These are phyloP conservation scores for Magnaporthiopsis rhizophila DNA, from an alignment of 2,329 filamentous ascomycete genomes.

Conservation along the genomic window DNA sequence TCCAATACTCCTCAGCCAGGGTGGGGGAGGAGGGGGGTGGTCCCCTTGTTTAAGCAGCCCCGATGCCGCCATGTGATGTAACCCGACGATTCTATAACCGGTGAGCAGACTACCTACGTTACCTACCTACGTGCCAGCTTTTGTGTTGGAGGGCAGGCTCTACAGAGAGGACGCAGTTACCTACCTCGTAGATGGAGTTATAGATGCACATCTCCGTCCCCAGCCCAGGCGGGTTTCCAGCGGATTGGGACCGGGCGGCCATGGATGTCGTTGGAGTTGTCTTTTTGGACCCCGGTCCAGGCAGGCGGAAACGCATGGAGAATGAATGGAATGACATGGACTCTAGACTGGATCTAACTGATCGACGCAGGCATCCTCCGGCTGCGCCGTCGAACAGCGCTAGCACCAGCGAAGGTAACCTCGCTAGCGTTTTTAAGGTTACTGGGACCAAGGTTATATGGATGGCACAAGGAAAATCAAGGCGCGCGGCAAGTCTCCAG, in stretches of 20 bases:
- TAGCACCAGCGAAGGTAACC: neutral
- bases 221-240: neutral
- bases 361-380: neutral
- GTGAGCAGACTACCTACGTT: neutral
- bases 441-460: slow-evolving; percentile 15
- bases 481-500: neutral
- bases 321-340: neutral
- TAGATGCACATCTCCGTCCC: neutral
- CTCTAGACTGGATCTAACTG: neutral
- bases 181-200: neutral
- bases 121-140: neutral
- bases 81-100: neutral
- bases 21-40: neutral
- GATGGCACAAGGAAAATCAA: too few relatives aligned
- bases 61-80: neutral
- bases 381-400: neutral
- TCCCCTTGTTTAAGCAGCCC: neutral
- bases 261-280: neutral
- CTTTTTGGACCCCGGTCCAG: neutral
- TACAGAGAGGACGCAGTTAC: neutral
- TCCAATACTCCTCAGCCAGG: neutral
- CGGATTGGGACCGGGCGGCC: neutral
- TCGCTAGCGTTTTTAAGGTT: neutral
- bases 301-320: neutral
- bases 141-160: neutral